Conservation (phyloP, 345 rosid genomes). For the Pistacia integerrima region DNA sequence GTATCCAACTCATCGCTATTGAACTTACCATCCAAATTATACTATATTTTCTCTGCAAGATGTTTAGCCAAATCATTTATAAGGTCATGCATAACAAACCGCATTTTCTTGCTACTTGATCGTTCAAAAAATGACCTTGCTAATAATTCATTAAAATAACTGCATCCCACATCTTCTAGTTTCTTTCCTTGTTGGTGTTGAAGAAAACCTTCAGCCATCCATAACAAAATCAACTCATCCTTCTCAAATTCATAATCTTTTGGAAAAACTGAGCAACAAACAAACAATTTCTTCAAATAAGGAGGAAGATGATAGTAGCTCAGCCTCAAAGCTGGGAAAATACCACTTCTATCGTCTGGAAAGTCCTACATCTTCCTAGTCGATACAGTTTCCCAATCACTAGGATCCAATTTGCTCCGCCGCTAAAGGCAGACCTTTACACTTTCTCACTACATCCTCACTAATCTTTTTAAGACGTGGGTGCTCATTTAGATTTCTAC, state of each 20-base stretch:
- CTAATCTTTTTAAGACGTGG: not conserved
- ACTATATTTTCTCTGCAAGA: not conserved
- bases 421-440: slow-evolving; percentile 19
- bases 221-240: slow-evolving; percentile 6
- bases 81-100: slow-evolving; percentile 10
- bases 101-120: not conserved
- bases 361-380: slow-evolving; percentile 13
- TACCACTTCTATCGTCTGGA: not conserved
- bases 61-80: slow-evolving; percentile 5
- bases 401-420: not conserved
- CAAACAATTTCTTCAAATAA: not conserved
- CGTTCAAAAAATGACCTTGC: slow-evolving; percentile 12
- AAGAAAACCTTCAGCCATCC: slow-evolving; percentile 20
- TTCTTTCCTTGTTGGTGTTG: not conserved
- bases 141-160: not conserved
- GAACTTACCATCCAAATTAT: too few species aligned
- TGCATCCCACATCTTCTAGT: not conserved
- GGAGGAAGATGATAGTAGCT: slow-evolving; percentile 19
- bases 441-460: slow-evolving; percentile 16
- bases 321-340: slow-evolving; percentile 4
- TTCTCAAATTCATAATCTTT: not conserved
- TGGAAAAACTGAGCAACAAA: not conserved
- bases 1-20: too few species aligned
- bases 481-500: not conserved
- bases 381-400: slow-evolving; percentile 5